Conservation (phyloP, 352 stramenopile genomes). For the Detonula confervacea region DNA sequence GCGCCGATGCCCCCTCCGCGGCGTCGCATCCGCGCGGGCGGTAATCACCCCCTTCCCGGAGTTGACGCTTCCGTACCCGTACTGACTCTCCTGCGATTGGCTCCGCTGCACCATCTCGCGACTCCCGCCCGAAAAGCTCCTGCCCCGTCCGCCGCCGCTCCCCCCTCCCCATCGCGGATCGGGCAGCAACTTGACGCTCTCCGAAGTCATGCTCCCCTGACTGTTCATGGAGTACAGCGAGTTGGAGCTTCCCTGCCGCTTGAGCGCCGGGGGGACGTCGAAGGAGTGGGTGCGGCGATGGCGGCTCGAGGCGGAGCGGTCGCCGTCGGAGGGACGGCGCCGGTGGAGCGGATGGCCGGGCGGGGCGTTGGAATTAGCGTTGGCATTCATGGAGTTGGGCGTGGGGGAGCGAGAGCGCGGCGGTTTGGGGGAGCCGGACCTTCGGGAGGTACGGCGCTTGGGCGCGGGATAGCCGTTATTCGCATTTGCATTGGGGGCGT, state of each 20-base stretch:
- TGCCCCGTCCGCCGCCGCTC: conserved; percentile 17
- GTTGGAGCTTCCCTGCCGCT: conserved; percentile 9
- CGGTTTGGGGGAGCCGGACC: conserved; percentile 7
- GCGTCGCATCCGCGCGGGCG: neutral
- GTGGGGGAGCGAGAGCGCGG: neutral
- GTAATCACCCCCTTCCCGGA: conserved; percentile 3
- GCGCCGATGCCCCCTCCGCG: conserved; percentile 57
- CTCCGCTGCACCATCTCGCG: conserved; percentile 7
- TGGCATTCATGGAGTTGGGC: neutral
- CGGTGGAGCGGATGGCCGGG: conserved; percentile 1
- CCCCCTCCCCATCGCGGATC: conserved; percentile 52
- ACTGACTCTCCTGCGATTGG: neutral
- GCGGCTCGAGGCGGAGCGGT: conserved; percentile 5
- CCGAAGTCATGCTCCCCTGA: conserved; percentile 14
- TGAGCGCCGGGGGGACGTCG: conserved; percentile 7
- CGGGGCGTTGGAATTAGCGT: neutral
- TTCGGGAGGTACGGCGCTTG: neutral
- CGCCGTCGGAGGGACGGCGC: neutral
- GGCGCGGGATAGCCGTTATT: neutral
- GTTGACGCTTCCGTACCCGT: conserved; percentile 7
- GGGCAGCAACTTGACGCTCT: conserved; percentile 40
- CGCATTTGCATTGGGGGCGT: neutral
- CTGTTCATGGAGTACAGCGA: conserved; percentile 27
- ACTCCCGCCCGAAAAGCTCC: conserved; percentile 32
- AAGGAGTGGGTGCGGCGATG: conserved; percentile 37